Base-by-base conservation (phyloP, 768 basidiomycete genomes). In the Asterophora parasitica region DNA sequence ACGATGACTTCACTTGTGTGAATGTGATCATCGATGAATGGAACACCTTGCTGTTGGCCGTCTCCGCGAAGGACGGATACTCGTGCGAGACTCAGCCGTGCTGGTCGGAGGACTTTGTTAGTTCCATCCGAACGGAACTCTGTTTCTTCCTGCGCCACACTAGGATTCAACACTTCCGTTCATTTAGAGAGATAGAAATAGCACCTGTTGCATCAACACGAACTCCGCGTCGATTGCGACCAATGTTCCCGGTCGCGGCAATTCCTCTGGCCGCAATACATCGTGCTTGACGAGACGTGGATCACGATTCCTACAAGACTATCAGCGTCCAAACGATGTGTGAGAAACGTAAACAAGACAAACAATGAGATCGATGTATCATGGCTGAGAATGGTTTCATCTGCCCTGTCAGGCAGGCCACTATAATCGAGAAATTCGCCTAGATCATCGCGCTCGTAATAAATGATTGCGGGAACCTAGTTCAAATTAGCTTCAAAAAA, bases 181-280 rank as follows among this genome's bases (percentile, higher is more conserved):
- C 39, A 19, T 15, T 43, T 12, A 46, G 19, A 42, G 27, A 5
- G 37, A 32, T 39, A 55, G 3, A 23, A 27, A 45, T 41, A 58
- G 39, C 51, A 87, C 91, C 73, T 93, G 90, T 64, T 98, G 93
- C 80, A 99, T 88, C 4, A 85, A 88, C 17, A 99, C 95, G 61
- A 99, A 99, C 60, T 99, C 95, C 1, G 95, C 94, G 59, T 99
- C 96, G 52, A 99, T 97, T 3, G 95, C 85, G 31, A 99, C 84
- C 34, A 95, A 68, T 4, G 87, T 94, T 10, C 92, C 96, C 4
- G 86, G 83, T 47, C 68, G 77, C 0, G 95, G 94, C 7, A 96
- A 65, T 64, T 99, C 96, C 12, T 83, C 79, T 15, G 70, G 69
- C 11, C 70, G 66, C 23, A 98, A 69, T 26, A 78, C 75, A 55